Evolutionary conservation across 306 rosid genomes (phyloP).

Genomic region (Begonia fuchsioides): DNA sequence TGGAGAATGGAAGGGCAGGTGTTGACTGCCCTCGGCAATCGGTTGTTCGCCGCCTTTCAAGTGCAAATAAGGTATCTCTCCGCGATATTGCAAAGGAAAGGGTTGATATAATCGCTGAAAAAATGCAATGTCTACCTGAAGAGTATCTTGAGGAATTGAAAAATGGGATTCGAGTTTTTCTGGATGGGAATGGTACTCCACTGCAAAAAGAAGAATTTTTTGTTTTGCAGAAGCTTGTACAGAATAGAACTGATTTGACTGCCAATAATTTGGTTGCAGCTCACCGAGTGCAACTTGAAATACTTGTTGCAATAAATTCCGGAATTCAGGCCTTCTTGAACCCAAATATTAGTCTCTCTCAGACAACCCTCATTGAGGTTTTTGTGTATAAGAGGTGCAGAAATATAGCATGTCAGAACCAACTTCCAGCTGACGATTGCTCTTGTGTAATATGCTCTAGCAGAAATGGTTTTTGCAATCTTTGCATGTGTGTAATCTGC

Average conservation of each 20-base stretch:
- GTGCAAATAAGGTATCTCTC: slow-evolving; percentile 69
- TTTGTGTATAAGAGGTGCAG: slow-evolving; percentile 86
- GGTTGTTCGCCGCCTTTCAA: slow-evolving; percentile 66
- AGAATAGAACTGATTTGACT: slow-evolving; percentile 70
- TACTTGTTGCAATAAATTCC: slow-evolving; percentile 80
- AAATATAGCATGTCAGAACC: slow-evolving; percentile 85
- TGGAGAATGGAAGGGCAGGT: slow-evolving; percentile 72
- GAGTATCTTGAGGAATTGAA: slow-evolving; percentile 74
- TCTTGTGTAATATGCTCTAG: slow-evolving; percentile 70
- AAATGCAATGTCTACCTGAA: slow-evolving; percentile 70
- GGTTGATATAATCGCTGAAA: slow-evolving; percentile 67
- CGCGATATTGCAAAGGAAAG: slow-evolving; percentile 85
- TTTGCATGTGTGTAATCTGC: slow-evolving; percentile 94
- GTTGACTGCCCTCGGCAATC: slow-evolving; percentile 61
- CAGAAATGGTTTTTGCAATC: slow-evolving; percentile 94
- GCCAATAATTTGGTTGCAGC: slow-evolving; percentile 77
- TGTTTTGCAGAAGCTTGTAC: slow-evolving; percentile 73
- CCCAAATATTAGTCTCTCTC: slow-evolving; percentile 79
- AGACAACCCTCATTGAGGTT: slow-evolving; percentile 70
- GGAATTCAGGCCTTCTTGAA: slow-evolving; percentile 96
- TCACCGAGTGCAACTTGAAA: slow-evolving; percentile 86
- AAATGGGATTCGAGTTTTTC: slow-evolving; percentile 59
- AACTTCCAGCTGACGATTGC: slow-evolving; percentile 92
- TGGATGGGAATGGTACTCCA: slow-evolving; percentile 76
- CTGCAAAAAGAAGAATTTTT: slow-evolving; percentile 82